Percentiles rank a stretch among this genome's conserved stretches.
phyloP scores from a whole-genome alignment of 2,329 filamentous ascomycete species.

The Coniochaeta sp. region DNA sequence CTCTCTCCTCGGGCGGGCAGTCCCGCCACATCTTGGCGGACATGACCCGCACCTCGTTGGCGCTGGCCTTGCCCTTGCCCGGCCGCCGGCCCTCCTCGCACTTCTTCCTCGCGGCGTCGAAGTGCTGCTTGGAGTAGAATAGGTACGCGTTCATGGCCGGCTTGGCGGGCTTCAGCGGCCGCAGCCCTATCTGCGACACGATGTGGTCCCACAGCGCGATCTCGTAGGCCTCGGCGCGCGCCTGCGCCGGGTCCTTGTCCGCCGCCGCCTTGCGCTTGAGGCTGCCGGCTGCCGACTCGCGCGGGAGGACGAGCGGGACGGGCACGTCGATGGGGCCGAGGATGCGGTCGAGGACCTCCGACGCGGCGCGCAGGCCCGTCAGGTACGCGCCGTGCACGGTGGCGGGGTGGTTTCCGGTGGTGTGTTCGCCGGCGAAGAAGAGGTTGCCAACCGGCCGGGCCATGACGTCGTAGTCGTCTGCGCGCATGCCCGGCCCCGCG shows the following conservation, averaged over 20 bases:
- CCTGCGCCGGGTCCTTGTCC: constrained; percentile 39
- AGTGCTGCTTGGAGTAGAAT: constrained; percentile 71
- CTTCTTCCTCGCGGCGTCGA: constrained; percentile 50
- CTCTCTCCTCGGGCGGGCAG: constrained; percentile 59
- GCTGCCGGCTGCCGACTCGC: constrained; percentile 33
- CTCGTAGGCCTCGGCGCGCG: constrained; percentile 51
- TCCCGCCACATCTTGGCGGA: constrained; percentile 90
- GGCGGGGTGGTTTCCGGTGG: constrained; percentile 89
- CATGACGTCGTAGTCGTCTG: constrained; percentile 91
- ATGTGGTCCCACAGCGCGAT: constrained; percentile 44
- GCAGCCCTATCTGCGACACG: constrained; percentile 58
- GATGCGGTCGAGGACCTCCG: constrained; percentile 74
- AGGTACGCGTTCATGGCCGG: constrained; percentile 79
- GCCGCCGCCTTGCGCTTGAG: constrained; percentile 46
- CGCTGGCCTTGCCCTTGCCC: constrained; percentile 56
- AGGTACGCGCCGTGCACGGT: constrained; percentile 96
- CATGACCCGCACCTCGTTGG: constrained; percentile 79
- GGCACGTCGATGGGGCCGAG: constrained; percentile 76
- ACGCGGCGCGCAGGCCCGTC: constrained; percentile 82
- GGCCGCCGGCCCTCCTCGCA: constrained; percentile 61
- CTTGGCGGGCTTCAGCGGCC: constrained; percentile 65
- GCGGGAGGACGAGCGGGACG: constrained; percentile 64
- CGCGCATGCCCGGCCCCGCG: constrained; percentile 72
- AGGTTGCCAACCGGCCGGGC: constrained; percentile 77
- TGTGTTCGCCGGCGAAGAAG: constrained; percentile 94